These are phyloP conservation scores for Bromus sterilis DNA, from an alignment of 176 grass and related monocot genomes.

Conservation along the genomic window DNA sequence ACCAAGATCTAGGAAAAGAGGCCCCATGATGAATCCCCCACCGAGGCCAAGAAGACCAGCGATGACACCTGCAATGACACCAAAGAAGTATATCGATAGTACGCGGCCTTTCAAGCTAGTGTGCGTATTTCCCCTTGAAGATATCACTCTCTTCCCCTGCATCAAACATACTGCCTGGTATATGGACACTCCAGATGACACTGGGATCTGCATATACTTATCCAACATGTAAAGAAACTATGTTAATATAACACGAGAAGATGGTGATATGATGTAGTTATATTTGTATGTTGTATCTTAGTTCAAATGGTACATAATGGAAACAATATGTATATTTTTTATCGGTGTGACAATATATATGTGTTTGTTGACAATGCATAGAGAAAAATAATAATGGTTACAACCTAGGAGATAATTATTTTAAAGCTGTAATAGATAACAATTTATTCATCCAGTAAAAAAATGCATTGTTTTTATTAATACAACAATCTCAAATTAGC, in stretches of 20 bases:
- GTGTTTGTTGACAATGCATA: neutral
- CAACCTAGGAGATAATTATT: neutral
- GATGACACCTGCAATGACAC: slow-evolving; percentile 43
- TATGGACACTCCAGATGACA: neutral
- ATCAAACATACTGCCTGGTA: slow-evolving; percentile 58
- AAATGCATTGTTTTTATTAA: too few species aligned
- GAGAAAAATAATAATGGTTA: neutral
- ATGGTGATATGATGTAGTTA: neutral
- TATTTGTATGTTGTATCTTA: neutral
- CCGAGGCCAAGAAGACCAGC: slow-evolving; percentile 70
- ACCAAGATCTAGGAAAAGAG: slow-evolving; percentile 75
- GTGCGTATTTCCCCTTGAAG: slow-evolving; percentile 37
- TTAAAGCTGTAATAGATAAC: neutral
- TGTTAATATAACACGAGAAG: neutral
- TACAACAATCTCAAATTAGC: too few species aligned
- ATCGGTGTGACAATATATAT: too few species aligned
- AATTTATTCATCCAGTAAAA: neutral
- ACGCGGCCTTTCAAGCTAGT: slow-evolving; percentile 21
- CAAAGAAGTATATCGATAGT: slow-evolving; percentile 39
- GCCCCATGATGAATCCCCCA: slow-evolving; percentile 76
- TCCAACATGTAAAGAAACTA: neutral
- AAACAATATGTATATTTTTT: neutral
- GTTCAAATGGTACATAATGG: neutral
- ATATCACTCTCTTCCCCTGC: slow-evolving; percentile 46
- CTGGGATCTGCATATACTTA: neutral